Evolutionary conservation across 2,329 filamentous ascomycete species (phyloP).

Genomic region (Monosporascus sp.): DNA sequence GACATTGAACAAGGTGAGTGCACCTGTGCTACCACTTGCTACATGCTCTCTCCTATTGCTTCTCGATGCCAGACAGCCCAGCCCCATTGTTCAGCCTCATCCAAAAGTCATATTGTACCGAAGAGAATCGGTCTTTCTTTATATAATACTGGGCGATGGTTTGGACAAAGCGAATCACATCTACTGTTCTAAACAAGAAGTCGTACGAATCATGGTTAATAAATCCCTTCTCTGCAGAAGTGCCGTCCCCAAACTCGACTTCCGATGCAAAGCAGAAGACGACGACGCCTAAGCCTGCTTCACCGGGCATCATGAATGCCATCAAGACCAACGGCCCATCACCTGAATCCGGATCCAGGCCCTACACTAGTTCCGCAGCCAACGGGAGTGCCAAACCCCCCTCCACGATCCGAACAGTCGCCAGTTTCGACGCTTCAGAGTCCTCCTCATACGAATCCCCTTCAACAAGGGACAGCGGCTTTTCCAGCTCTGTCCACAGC

Average conservation of each 20-base stretch:
- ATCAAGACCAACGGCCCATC: conserved; percentile 16
- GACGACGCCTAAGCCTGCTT: conserved; percentile 16
- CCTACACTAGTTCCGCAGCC: conserved; percentile 12
- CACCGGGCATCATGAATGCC: conserved; percentile 15
- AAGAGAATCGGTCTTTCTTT: not conserved
- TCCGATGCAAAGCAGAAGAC: conserved; percentile 13
- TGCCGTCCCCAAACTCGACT: conserved; percentile 13
- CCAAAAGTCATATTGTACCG: no score
- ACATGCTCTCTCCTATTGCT: conserved; percentile 2
- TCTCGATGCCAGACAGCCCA: no score
- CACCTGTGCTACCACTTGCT: conserved; percentile 7
- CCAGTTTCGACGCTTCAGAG: conserved; percentile 46
- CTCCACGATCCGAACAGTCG: conserved; percentile 52
- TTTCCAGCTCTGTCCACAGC: conserved; percentile 53
- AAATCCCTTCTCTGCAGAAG: conserved; percentile 9
- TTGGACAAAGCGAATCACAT: not conserved
- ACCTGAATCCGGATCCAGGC: conserved; percentile 17
- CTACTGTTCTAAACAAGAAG: not conserved
- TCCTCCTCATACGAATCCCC: conserved; percentile 31
- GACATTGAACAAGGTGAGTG: conserved; percentile 22
- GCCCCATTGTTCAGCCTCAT: no score
- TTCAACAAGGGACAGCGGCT: conserved; percentile 41
- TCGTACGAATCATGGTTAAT: conserved; percentile 13
- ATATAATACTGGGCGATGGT: not conserved
- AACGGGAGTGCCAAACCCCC: conserved; percentile 28